Evolutionary conservation across 495 filamentous ascomycete genomes (phyloP), one percentile per base, ranked within the genome.

Genomic region (Copromyces sp.): DNA sequence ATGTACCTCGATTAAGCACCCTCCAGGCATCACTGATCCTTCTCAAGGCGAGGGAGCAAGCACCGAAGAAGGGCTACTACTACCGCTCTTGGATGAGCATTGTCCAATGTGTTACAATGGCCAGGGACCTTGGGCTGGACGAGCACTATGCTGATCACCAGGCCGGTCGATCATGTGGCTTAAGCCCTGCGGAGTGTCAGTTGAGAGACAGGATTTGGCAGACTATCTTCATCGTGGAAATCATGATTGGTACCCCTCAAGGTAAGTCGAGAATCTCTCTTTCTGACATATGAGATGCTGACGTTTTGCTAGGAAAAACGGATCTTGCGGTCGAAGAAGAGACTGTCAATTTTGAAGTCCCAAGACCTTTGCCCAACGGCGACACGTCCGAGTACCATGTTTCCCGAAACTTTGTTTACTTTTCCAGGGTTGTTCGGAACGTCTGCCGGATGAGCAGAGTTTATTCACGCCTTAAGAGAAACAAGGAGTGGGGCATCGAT

Each of bases 21-120:
- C 91, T 99, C 16, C 95, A 99, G 82, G 96, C 93, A 2, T 82
- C 97, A 71, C 84, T 98, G 69, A 89, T 99, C 40, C 83, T 98
- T 45, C 80, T 97, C 20, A 99, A 99, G 83, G 96, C 95, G 3
- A 86, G 94, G 74, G 95, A 99, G 80, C 90, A 93, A 39, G 88
- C 91, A 12, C 96, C 96, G 3, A 95, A 95, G 79, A 90, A 93
- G 76, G 95, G 95, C 2, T 99, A 99, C 80, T 99, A 95, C 81
- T 98, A 94, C 79, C 89, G 95, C 35, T 99, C 95, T 12, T 99
- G 95, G 95, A 97, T 97, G 89, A 96, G 92, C 8, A 90, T 98
- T 68, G 94, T 97, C 70, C 94, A 92, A 53, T 90, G 94, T 71
- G 90, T 97, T 32, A 90, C 93, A 12, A 96, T 99, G 92, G 93